Conservation (phyloP, 2,329 filamentous ascomycete species). For the Pseudogymnoascus sp. region DNA sequence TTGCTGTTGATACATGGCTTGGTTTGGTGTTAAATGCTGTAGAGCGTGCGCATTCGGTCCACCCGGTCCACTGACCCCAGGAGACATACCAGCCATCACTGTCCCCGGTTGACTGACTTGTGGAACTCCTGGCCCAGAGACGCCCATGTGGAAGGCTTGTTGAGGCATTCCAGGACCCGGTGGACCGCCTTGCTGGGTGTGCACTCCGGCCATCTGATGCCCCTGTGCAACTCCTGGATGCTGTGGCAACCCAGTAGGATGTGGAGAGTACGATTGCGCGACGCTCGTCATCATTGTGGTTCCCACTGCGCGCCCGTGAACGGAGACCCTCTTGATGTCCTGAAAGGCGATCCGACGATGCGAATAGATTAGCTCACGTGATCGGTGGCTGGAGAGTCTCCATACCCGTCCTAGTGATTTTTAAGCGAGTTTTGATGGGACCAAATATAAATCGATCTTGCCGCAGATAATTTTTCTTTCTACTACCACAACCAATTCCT, state of each 20-base stretch:
- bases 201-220: slow-evolving; percentile 49
- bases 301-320: slow-evolving; percentile 6
- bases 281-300: slow-evolving; percentile 64
- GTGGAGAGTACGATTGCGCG: slow-evolving; percentile 58
- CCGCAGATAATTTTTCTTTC: slow-evolving; percentile 7
- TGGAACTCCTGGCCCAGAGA: slow-evolving; percentile 59
- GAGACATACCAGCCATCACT: slow-evolving; percentile 71
- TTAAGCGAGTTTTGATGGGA: slow-evolving; percentile 8
- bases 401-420: slow-evolving; percentile 1
- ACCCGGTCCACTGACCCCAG: slow-evolving; percentile 48
- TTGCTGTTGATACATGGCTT: slow-evolving; percentile 36
- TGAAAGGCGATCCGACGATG: slow-evolving; percentile 5
- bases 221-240: slow-evolving; percentile 59
- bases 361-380: slow-evolving; percentile 6
- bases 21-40: slow-evolving; percentile 58
- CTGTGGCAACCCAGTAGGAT: slow-evolving; percentile 62
- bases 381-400: not conserved
- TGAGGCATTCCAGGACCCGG: slow-evolving; percentile 54
- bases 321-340: slow-evolving; percentile 4
- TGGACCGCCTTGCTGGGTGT: slow-evolving; percentile 62
- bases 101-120: slow-evolving; percentile 62
- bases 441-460: slow-evolving; percentile 2
- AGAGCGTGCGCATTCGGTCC: slow-evolving; percentile 58
- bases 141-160: slow-evolving; percentile 62
- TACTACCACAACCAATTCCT: slow-evolving; percentile 7